These are phyloP conservation scores for Leptographium flavum DNA, from an alignment of 2,329 filamentous ascomycete species.

Conservation along the genomic window DNA sequence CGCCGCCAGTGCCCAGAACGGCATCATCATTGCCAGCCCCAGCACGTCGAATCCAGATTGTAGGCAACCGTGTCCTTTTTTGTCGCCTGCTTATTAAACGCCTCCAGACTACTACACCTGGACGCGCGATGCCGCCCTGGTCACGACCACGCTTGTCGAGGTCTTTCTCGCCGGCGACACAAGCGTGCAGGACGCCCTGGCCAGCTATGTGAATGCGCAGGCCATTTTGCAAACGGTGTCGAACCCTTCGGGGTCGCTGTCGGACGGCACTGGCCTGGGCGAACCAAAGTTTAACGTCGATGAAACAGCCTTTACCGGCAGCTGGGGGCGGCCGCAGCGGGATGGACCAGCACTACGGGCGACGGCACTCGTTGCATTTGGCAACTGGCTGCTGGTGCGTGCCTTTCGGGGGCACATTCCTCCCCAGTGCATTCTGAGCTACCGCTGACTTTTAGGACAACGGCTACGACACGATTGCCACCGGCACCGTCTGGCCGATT, in stretches of 20 bases:
- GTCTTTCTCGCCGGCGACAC: conserved; percentile 34
- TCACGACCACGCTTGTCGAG: conserved; percentile 55
- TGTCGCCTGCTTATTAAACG: not conserved
- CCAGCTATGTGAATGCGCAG: conserved; percentile 55
- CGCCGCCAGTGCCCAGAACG: conserved; percentile 29
- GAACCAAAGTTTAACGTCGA: conserved; percentile 64
- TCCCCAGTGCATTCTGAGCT: not conserved
- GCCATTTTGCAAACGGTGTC: conserved; percentile 50
- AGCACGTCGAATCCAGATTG: conserved; percentile 39
- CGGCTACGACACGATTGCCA: conserved; percentile 43
- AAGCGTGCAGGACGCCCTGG: conserved; percentile 41
- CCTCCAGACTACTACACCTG: conserved; percentile 61
- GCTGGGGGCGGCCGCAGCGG: conserved; percentile 64
- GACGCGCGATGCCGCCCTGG: conserved; percentile 60
- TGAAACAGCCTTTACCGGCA: conserved; percentile 45
- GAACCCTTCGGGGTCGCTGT: conserved; percentile 51
- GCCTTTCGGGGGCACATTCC: conserved; percentile 19
- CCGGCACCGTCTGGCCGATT: conserved; percentile 53
- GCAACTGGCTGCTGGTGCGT: conserved; percentile 43
- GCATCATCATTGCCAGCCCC: conserved; percentile 43
- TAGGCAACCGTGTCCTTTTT: conserved; percentile 18
- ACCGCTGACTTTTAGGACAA: conserved; percentile 24
- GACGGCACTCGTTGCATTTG: conserved; percentile 57
- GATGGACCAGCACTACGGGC: conserved; percentile 69
- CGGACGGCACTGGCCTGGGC: conserved; percentile 41